phyloP scores from a whole-genome alignment of 345 rosid genomes.

The Punica granatum region DNA sequence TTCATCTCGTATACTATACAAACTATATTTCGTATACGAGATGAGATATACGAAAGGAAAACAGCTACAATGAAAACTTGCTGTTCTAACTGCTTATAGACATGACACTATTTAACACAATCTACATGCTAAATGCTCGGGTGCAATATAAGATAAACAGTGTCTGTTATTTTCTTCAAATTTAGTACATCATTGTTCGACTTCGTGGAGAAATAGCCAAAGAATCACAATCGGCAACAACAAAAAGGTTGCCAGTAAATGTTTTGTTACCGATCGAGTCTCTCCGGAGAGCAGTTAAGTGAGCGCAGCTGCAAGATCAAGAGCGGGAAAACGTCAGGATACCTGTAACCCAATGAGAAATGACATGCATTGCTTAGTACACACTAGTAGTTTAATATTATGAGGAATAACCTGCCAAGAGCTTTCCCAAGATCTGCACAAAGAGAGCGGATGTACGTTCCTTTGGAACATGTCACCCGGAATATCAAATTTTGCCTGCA shows the following conservation, averaged over 20 bases:
- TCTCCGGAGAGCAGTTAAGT: constrained; percentile 86
- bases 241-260: no score
- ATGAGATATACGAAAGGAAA: not conserved
- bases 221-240: no score
- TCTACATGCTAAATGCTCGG: no score
- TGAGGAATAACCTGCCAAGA: constrained; percentile 57
- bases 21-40: not conserved
- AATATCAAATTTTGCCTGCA: constrained; percentile 88
- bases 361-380: not conserved
- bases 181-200: no score
- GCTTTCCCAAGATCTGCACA: constrained; percentile 95
- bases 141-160: no score
- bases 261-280: constrained; percentile 95
- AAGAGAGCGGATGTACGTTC: constrained; percentile 87
- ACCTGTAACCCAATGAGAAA: not conserved
- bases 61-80: not conserved
- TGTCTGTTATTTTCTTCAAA: no score
- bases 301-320: constrained; percentile 71
- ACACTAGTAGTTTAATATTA: not conserved
- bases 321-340: not conserved
- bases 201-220: no score
- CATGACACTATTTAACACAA: not conserved
- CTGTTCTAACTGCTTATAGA: not conserved
- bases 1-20: no score
- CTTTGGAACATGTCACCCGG: constrained; percentile 81